A percentile compares a stretch with the other conserved stretches of the same genome.
These are phyloP conservation scores for Taphrina flavorubra DNA, from an alignment of 1,139 yeast species.

Conservation along the genomic window DNA sequence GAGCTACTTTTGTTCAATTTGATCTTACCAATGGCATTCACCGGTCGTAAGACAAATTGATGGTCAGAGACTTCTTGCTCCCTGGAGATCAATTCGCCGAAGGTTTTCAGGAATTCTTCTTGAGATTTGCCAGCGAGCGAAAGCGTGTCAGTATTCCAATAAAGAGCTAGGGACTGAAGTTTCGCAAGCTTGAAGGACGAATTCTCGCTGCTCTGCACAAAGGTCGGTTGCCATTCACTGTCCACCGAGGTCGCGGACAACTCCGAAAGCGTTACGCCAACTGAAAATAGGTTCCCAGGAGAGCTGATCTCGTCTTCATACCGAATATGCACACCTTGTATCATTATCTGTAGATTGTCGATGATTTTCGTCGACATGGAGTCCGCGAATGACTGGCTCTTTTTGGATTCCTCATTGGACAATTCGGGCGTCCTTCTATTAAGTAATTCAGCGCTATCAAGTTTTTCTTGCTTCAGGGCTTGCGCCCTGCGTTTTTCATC, in stretches of 20 bases:
- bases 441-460: conserved; percentile 57
- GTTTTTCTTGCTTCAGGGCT: conserved; percentile 67
- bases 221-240: conserved; percentile 81
- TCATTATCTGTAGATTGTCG: conserved; percentile 91
- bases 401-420: conserved; percentile 58
- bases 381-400: conserved; percentile 82
- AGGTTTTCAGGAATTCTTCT: conserved; percentile 47
- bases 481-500: conserved; percentile 72
- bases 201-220: conserved; percentile 71
- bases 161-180: conserved; percentile 74
- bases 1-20: conserved; percentile 80
- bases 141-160: conserved; percentile 77
- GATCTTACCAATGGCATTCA: conserved; percentile 83
- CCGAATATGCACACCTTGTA: conserved; percentile 86
- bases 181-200: conserved; percentile 79
- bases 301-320: conserved; percentile 71
- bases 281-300: conserved; percentile 68
- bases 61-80: conserved; percentile 50
- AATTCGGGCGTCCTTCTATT: conserved; percentile 47
- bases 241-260: conserved; percentile 92
- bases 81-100: conserved; percentile 48
- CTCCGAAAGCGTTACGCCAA: conserved; percentile 83
- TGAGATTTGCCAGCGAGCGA: conserved; percentile 50
- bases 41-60: conserved; percentile 83
- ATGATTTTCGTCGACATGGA: conserved; percentile 84